A percentile compares a stretch with the other conserved stretches of the same genome.
Evolutionary conservation across 176 grass and related monocot species (phyloP).

Genomic region (Dendrocalamus sinicus): DNA sequence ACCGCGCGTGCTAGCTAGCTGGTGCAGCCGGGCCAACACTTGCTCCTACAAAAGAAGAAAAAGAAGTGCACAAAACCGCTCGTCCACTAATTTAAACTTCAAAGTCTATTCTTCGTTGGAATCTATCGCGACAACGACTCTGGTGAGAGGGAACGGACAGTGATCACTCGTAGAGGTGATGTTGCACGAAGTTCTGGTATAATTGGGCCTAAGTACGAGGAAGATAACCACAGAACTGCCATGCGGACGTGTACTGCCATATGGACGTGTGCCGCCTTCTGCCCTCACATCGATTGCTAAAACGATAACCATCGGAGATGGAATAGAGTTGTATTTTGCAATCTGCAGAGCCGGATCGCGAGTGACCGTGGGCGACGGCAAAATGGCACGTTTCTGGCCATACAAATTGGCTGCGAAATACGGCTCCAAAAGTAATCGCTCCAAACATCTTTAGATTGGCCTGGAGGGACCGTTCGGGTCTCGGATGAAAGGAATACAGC

Average conservation of each 20-base stretch:
- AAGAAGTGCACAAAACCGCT: neutral
- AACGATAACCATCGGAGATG: too few species aligned
- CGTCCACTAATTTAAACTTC: conserved; percentile 17
- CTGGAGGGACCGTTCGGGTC: too few species aligned
- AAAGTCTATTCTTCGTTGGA: neutral
- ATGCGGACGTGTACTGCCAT: too few species aligned
- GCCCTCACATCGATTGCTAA: neutral
- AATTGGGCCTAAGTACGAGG: neutral
- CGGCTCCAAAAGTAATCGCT: too few species aligned
- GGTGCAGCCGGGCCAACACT: neutral
- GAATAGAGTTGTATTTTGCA: neutral
- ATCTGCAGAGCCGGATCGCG: too few species aligned
- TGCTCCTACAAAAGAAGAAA: neutral
- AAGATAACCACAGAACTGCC: neutral
- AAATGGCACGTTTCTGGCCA: too few species aligned
- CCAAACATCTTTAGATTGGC: too few species aligned
- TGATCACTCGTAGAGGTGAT: neutral
- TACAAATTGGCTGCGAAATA: too few species aligned
- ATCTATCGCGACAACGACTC: neutral
- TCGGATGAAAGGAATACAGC: too few species aligned
- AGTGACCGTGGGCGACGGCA: too few species aligned
- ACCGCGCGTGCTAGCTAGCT: neutral
- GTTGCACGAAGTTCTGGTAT: neutral
- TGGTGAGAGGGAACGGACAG: neutral
- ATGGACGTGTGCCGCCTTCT: neutral